Evolutionary conservation across 2,329 filamentous ascomycete genomes (phyloP), one percentile per base, ranked within the genome.

Genomic region (Fusarium sp.): DNA sequence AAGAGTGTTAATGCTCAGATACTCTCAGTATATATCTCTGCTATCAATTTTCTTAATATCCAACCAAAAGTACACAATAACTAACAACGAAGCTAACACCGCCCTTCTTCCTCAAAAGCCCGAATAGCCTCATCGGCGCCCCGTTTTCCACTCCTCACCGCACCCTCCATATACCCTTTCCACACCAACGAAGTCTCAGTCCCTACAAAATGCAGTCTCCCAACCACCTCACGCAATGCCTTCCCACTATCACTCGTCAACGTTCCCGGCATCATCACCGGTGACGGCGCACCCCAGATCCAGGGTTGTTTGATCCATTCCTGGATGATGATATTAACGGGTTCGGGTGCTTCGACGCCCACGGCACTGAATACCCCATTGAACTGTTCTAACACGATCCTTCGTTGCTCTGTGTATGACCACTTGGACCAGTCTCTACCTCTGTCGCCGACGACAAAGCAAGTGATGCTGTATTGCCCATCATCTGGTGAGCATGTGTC

Each of bases 381-480:
- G 52, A 70, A 52, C 11, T 70, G 67, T 9, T 52, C 37, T 2
- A 50, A 29, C 4, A 48, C 47, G 11, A 53, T 41, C 29, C 26
- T 55, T 41, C 39, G 18, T 28, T 47, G 54, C 29, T 66, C 68
- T 48, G 24, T 10, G 9, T 38, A 20, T 20, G 63, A 26, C 42
- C 60, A 60, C 38, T 62, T 57, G 37, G 68, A 59, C 68, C 68
- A 71, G 7, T 53, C 43, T 21, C 68, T 60, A 4, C 65, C 80
- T 3, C 69, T 60, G 8, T 77, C 70, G 1, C 80, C 79, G 0
- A 69, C 68, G 31, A 81, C 54, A 44, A 82, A 82, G 39, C 71
- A 67, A 7, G 74, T 72, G 10, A 79, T 68, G 43, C 73, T 72
- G 43, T 74, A 77, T 28, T 76, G 70, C 2, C 44, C 47, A 43